Evolutionary conservation across 2,329 filamentous ascomycete genomes (phyloP).

Genomic region (Apiospora rasikravindrae): DNA sequence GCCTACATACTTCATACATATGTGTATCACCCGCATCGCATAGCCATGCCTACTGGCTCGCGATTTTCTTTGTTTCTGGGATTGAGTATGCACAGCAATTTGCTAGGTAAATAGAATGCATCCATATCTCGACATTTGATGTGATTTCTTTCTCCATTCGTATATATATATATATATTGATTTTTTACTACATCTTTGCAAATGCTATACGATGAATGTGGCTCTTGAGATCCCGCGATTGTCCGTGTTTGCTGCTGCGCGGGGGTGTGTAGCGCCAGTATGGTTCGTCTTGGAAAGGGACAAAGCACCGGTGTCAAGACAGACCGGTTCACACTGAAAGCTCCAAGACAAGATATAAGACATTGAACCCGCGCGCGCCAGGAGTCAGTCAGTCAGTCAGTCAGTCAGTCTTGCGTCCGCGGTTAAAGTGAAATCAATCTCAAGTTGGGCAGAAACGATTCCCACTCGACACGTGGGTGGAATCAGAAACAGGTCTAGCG

Average conservation of each 20-base stretch:
- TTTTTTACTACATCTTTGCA: neutral
- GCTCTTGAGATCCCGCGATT: neutral
- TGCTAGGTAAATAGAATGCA: neutral
- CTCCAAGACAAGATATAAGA: constrained; percentile 7
- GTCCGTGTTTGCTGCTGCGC: neutral
- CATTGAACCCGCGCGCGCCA: neutral
- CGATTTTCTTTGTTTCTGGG: neutral
- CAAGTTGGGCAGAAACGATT: constrained; percentile 8
- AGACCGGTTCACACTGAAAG: neutral
- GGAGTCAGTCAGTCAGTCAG: neutral
- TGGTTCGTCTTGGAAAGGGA: neutral
- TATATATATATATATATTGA: too few relatives aligned
- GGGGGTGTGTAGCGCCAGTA: neutral
- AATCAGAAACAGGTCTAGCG: constrained; percentile 18
- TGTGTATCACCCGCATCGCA: neutral
- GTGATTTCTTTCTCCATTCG: neutral
- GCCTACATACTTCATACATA: too few relatives aligned
- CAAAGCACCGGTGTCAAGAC: neutral
- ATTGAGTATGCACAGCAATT: neutral
- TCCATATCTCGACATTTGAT: neutral
- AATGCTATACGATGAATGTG: neutral
- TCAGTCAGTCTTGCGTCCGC: neutral
- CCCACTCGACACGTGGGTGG: constrained; percentile 20
- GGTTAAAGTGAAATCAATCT: neutral
- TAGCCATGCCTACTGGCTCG: neutral